Conservation (phyloP, 495 filamentous ascomycete species). For the Aspergillus indologenus region DNA sequence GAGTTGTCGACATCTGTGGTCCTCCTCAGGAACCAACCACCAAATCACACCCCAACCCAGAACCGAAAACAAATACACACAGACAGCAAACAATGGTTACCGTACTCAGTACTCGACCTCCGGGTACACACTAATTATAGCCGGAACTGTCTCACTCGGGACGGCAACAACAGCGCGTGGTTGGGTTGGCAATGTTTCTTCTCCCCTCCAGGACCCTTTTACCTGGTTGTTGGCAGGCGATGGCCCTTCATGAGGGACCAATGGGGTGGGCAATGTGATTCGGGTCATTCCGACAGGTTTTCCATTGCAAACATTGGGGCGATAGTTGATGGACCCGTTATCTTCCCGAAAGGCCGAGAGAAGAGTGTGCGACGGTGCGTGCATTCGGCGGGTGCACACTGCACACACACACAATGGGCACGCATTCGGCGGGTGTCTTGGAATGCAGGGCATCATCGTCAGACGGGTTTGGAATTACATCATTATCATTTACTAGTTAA, state of each 20-base stretch:
- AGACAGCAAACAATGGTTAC: no score
- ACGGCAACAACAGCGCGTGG: not conserved
- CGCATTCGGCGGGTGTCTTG: not conserved
- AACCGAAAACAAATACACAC: no score
- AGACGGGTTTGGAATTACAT: not conserved
- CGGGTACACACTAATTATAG: not conserved
- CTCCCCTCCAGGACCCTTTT: no score
- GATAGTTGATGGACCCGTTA: not conserved
- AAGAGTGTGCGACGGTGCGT: no score
- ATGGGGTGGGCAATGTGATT: no score
- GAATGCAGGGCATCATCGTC: not conserved
- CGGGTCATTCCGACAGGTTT: not conserved
- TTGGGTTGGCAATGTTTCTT: not conserved
- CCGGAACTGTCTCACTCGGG: not conserved
- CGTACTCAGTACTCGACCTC: not conserved
- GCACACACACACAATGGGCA: not conserved
- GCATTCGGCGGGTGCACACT: not conserved
- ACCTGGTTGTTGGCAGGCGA: no score
- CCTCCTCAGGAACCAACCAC: not conserved
- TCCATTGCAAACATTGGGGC: not conserved
- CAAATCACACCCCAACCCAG: no score
- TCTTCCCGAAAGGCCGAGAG: not conserved
- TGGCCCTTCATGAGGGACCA: no score
- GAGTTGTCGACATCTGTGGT: not conserved
- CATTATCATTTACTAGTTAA: no score